Percentiles rank a stretch among this genome's conserved stretches.
These are phyloP conservation scores for Ophiostoma populinum DNA, from an alignment of 2,329 filamentous ascomycete genomes.

Conservation along the genomic window DNA sequence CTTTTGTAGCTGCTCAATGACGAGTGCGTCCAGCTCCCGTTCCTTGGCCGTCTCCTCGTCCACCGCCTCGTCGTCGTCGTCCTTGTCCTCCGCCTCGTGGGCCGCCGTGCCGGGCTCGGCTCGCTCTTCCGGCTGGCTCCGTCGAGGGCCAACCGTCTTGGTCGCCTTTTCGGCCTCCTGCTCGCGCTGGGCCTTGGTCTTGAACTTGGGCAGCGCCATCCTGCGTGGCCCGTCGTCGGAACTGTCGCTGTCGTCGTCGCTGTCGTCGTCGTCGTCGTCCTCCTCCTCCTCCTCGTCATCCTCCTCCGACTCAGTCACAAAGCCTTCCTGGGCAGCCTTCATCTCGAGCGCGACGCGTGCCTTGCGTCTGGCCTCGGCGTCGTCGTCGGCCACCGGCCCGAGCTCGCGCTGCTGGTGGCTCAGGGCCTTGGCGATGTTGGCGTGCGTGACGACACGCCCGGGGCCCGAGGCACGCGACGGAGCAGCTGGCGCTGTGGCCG, in stretches of 20 bases:
- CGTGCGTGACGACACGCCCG: slow-evolving; percentile 29
- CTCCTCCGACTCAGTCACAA: slow-evolving; percentile 39
- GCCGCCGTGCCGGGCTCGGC: no score
- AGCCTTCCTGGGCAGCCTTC: slow-evolving; percentile 40
- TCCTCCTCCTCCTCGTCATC: slow-evolving; percentile 23
- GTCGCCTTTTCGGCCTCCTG: slow-evolving; percentile 9
- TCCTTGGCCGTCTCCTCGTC: slow-evolving; percentile 24
- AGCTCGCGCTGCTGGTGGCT: slow-evolving; percentile 21
- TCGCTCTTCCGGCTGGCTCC: slow-evolving; percentile 10
- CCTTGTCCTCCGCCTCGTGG: slow-evolving; percentile 9
- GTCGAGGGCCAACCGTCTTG: slow-evolving; percentile 6
- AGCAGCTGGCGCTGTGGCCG: slow-evolving; percentile 6
- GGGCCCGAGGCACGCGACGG: slow-evolving; percentile 35
- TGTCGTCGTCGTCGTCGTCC: slow-evolving; percentile 26
- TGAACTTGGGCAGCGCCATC: slow-evolving; percentile 48
- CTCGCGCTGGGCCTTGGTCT: slow-evolving; percentile 38
- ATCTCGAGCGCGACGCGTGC: slow-evolving; percentile 26
- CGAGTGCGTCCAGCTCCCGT: slow-evolving; percentile 53
- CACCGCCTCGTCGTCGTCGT: slow-evolving; percentile 4
- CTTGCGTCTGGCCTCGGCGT: slow-evolving; percentile 28
- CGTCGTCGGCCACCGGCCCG: slow-evolving; percentile 23
- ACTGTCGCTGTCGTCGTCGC: slow-evolving; percentile 20
- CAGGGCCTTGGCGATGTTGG: slow-evolving; percentile 8
- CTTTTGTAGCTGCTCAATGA: slow-evolving; percentile 78
- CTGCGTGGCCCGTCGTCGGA: no score